Evolutionary conservation across 495 filamentous ascomycete species (phyloP), one percentile per base, ranked within the genome.

Genomic region (Apiosordaria backusii): DNA sequence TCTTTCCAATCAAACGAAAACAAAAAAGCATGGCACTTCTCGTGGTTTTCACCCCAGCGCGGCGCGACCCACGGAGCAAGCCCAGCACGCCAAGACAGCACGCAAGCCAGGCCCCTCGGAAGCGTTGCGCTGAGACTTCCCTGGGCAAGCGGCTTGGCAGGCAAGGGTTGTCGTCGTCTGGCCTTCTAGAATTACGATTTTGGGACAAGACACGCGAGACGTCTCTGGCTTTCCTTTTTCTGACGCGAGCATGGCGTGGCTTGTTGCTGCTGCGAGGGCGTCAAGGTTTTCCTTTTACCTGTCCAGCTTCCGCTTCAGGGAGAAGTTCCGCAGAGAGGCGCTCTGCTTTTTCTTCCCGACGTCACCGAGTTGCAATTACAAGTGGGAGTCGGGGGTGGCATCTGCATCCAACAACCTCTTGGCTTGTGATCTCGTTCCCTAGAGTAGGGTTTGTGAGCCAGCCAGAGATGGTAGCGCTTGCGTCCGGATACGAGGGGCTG

Each of bases 241-340:
- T 29, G 19, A 53, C 50, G 19, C 50, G 52, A 55, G 21, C 52
- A 55, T 3, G 52, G 19, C 52, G 52, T 55, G 52, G 52, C 52
- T 55, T 55, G 52, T 13, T 55, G 52, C n/a, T 55, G 52, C 52
- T 55, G n/a, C 19, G 52, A 55, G 52, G 52, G 52, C 52, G 52
- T 55, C 22, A 23, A 55, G 22, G 22, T 55, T 55, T 23, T 19
- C 4, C 22, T 19, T 55, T 23, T 55, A 19, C 9, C 22, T 55
- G n/a, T 0, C 52, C 52, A 55, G 59, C 52, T 72, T 70, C 70
- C 70, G 21, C 50, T 70, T 72, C 65, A 53, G 68, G 70, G 60
- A 63, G 50, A 29, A 65, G 52, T 65, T 66, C 68, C 70, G 65
- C 40, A 62, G 25, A 21, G 29, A 65, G 57, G 66, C 64, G 18